Percentiles rank a stretch among this genome's conserved stretches.
Evolutionary conservation across 2,329 filamentous ascomycete species (phyloP).

Genomic region (Raffaelea ambrosiae): DNA sequence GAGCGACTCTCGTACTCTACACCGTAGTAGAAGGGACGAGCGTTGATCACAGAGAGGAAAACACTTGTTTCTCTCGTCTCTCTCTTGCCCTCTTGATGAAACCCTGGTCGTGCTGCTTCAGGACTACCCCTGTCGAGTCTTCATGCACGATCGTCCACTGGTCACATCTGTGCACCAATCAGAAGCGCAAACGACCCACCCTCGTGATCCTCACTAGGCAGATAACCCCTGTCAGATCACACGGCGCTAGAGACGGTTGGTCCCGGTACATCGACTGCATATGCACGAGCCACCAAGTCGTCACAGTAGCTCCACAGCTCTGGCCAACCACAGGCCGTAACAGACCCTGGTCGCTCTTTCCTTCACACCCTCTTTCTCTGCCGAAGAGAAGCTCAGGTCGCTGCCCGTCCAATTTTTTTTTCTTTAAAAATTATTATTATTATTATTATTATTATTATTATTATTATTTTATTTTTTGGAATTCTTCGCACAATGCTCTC

Average conservation of each 20-base stretch:
- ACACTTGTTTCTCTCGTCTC: no score
- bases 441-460: no score
- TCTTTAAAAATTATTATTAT: no score
- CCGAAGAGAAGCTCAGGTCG: neutral
- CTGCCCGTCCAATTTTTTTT: neutral
- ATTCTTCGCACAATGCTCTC: no score
- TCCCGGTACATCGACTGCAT: constrained; percentile 34
- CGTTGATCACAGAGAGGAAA: no score
- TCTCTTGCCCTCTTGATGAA: no score
- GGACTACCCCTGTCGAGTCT: neutral
- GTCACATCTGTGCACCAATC: neutral
- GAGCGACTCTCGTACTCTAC: no score
- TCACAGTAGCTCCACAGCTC: constrained; percentile 27
- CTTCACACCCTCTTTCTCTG: constrained; percentile 5
- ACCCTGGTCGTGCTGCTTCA: no score
- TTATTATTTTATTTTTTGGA: no score
- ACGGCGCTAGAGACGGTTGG: constrained; percentile 15
- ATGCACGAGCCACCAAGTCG: constrained; percentile 34
- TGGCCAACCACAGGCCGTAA: constrained; percentile 25
- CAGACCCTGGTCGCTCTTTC: constrained; percentile 11
- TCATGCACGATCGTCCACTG: neutral
- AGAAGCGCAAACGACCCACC: constrained; percentile 1
- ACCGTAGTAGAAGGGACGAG: no score
- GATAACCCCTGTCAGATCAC: constrained; percentile 15
- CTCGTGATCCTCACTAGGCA: constrained; percentile 11